Evolutionary conservation across 306 rosid genomes (phyloP).

Genomic region (Neltuma alba): DNA sequence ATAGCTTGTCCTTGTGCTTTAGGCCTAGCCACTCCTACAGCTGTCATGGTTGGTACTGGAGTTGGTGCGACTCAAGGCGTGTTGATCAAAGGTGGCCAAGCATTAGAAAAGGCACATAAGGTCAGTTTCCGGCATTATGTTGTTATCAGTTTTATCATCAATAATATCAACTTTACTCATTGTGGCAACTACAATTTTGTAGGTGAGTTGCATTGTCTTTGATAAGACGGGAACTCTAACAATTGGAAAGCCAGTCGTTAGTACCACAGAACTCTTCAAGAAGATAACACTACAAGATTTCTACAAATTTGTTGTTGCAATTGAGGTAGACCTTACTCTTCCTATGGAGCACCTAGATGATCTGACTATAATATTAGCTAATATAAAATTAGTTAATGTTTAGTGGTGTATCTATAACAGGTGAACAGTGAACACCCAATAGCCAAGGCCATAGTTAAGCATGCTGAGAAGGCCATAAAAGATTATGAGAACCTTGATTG

Average conservation of each 20-base stretch:
- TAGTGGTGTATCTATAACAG: slow-evolving; percentile 36
- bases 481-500: slow-evolving; percentile 52
- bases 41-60: slow-evolving; percentile 89
- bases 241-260: slow-evolving; percentile 71
- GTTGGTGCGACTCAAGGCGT: slow-evolving; percentile 88
- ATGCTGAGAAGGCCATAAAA: slow-evolving; percentile 53
- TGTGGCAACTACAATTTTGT: slow-evolving; percentile 12
- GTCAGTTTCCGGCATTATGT: slow-evolving; percentile 35
- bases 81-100: slow-evolving; percentile 82
- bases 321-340: slow-evolving; percentile 53
- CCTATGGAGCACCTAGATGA: neutral
- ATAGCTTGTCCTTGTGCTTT: slow-evolving; percentile 92
- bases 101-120: slow-evolving; percentile 68
- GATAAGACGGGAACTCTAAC: slow-evolving; percentile 91
- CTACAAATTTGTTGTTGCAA: slow-evolving; percentile 68
- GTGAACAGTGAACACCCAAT: slow-evolving; percentile 86
- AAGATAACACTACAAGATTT: slow-evolving; percentile 47
- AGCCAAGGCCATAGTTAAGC: slow-evolving; percentile 72
- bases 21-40: slow-evolving; percentile 90
- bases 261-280: slow-evolving; percentile 44
- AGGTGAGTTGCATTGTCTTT: slow-evolving; percentile 78
- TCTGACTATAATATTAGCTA: neutral
- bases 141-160: neutral
- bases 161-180: neutral
- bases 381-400: neutral